Conservation (phyloP, 495 filamentous ascomycete genomes). For the Aspergillus mulundensis region DNA sequence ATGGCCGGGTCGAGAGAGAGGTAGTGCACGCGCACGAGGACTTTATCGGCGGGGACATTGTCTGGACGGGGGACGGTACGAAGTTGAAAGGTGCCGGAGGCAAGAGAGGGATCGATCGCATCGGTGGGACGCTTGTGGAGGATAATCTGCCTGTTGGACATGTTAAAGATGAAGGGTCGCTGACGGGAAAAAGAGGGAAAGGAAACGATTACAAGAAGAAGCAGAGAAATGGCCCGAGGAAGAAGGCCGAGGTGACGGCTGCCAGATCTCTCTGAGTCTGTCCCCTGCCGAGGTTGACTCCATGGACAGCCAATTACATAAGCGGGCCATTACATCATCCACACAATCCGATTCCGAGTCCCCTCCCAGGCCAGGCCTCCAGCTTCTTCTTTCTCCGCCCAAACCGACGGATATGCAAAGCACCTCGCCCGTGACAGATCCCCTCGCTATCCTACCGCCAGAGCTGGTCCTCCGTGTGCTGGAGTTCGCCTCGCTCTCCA, state of each 20-base stretch:
- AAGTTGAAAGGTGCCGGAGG: conserved; percentile 3
- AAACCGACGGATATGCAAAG: neutral
- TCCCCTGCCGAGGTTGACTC: too few species aligned
- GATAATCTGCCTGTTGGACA: conserved; percentile 3
- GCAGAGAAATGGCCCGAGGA: too few species aligned
- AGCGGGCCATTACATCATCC: neutral
- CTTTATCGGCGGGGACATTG: conserved; percentile 51
- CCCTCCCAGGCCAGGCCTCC: neutral
- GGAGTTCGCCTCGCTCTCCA: conserved; percentile 31
- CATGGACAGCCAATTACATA: neutral
- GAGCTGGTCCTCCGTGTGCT: conserved; percentile 36
- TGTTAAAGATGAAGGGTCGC: neutral
- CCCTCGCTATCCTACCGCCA: conserved; percentile 31
- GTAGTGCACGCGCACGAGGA: conserved; percentile 64
- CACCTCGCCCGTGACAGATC: conserved; percentile 19
- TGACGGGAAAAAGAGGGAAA: neutral
- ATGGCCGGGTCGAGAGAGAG: conserved; percentile 81
- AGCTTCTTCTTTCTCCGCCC: neutral
- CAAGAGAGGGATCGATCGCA: conserved; percentile 1
- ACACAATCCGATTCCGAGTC: neutral
- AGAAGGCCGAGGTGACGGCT: neutral
- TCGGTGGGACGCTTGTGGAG: neutral
- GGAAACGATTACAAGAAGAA: too few species aligned
- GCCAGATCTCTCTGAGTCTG: neutral
- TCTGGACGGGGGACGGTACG: conserved; percentile 29